These are phyloP conservation scores for Coelastrella sp. DNA, from an alignment of 139 green algal species.

Conservation along the genomic window DNA sequence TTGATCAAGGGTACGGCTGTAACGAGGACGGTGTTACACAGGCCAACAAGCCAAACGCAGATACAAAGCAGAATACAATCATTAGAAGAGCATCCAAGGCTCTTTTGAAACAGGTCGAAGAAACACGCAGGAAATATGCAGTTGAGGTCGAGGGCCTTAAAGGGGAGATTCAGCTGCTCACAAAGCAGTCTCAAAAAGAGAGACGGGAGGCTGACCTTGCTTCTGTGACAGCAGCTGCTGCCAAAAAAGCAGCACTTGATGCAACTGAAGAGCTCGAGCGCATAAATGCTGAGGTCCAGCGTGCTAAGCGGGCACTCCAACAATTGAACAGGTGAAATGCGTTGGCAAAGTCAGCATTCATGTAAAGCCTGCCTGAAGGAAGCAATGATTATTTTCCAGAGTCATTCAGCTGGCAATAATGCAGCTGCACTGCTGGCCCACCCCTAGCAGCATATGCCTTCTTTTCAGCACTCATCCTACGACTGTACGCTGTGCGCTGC, in stretches of 20 bases:
- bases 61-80: constrained; percentile 27
- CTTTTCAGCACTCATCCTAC: not conserved
- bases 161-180: constrained; percentile 42
- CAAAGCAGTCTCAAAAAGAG: constrained; percentile 1
- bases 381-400: not conserved
- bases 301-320: constrained; percentile 19
- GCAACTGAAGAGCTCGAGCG: constrained; percentile 47
- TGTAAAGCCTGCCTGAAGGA: not conserved
- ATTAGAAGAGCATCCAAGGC: constrained; percentile 40
- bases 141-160: constrained; percentile 48
- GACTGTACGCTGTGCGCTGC: not conserved
- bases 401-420: not conserved
- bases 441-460: not conserved
- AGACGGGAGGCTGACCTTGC: constrained; percentile 33
- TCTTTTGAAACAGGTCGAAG: constrained; percentile 46
- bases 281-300: constrained; percentile 34
- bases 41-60: constrained; percentile 21
- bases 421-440: not conserved
- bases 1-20: constrained; percentile 3
- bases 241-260: constrained; percentile 33
- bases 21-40: constrained; percentile 40
- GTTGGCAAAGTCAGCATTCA: not conserved
- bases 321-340: constrained; percentile 23
- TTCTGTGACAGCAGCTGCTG: constrained; percentile 36
- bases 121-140: constrained; percentile 38